Conservation (phyloP, 1,284 basidiomycete genomes). For the Ganoderma resinaceum region DNA sequence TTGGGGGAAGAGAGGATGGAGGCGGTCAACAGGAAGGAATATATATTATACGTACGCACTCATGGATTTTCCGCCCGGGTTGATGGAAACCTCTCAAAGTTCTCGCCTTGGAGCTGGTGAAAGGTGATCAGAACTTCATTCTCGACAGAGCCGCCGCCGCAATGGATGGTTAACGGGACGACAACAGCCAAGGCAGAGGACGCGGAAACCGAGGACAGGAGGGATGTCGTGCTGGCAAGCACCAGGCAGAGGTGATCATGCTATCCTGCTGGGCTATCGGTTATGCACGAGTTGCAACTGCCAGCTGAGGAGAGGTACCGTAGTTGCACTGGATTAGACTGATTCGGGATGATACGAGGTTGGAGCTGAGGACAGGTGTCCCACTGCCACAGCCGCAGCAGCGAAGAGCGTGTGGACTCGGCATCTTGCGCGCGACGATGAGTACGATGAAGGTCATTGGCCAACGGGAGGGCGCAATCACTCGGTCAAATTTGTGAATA, state of each 20-base stretch:
- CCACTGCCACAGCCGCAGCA: too few relatives aligned
- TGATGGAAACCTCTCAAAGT: constrained; percentile 17
- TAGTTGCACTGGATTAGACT: too few relatives aligned
- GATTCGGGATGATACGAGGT: too few relatives aligned
- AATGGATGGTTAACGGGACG: background rate
- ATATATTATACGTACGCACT: too few relatives aligned
- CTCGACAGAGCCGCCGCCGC: constrained; percentile 11
- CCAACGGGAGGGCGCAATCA: too few relatives aligned
- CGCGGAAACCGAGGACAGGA: background rate
- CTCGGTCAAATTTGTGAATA: too few relatives aligned
- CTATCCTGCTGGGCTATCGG: background rate
- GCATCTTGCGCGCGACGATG: too few relatives aligned
- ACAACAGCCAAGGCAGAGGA: background rate
- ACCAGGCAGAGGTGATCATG: background rate
- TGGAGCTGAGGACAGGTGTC: too few relatives aligned
- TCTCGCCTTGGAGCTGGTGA: constrained; percentile 12
- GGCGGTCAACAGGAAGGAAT: background rate
- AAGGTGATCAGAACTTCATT: constrained; percentile 20
- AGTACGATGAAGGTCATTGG: too few relatives aligned
- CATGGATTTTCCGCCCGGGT: constrained; percentile 8
- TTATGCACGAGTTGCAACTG: too few relatives aligned
- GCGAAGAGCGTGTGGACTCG: too few relatives aligned
- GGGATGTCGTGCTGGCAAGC: background rate
- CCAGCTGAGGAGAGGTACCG: too few relatives aligned
- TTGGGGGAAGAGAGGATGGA: background rate